phyloP scores from a whole-genome alignment of 805 yeast species.

The Vanderwaltozyma yarrowii region DNA sequence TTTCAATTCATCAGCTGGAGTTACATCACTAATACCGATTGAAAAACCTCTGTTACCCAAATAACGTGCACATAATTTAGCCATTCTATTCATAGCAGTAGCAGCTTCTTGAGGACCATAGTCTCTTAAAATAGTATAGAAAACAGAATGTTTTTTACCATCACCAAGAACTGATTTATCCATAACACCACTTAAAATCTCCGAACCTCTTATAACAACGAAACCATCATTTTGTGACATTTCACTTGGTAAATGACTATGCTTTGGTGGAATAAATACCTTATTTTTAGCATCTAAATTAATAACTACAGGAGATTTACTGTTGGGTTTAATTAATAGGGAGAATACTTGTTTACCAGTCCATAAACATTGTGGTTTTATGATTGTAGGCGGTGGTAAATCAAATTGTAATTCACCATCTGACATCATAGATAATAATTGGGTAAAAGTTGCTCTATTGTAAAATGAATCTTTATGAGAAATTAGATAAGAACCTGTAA shows the following conservation, averaged over 20 bases:
- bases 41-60: conserved; percentile 94
- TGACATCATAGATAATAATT: conserved; percentile 87
- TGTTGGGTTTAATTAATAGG: conserved; percentile 75
- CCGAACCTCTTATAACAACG: conserved; percentile 81
- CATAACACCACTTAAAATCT: conserved; percentile 88
- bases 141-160: conserved; percentile 95
- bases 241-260: conserved; percentile 63
- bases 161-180: conserved; percentile 95
- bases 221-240: conserved; percentile 98
- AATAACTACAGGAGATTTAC: conserved; percentile 64
- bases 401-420: conserved; percentile 85
- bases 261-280: conserved; percentile 68
- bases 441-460: conserved; percentile 76
- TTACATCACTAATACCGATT: conserved; percentile 94
- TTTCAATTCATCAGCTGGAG: conserved; percentile 76
- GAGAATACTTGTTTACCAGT: conserved; percentile 96
- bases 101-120: conserved; percentile 97
- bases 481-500: conserved; percentile 88
- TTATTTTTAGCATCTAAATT: conserved; percentile 93
- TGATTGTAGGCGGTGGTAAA: conserved; percentile 88
- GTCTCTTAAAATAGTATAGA: conserved; percentile 89
- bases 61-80: conserved; percentile 93
- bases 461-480: conserved; percentile 90
- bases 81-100: conserved; percentile 95
- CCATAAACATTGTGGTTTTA: conserved; percentile 87